phyloP scores from a whole-genome alignment of 2,329 filamentous ascomycete species.

The Exophiala viscosa region DNA sequence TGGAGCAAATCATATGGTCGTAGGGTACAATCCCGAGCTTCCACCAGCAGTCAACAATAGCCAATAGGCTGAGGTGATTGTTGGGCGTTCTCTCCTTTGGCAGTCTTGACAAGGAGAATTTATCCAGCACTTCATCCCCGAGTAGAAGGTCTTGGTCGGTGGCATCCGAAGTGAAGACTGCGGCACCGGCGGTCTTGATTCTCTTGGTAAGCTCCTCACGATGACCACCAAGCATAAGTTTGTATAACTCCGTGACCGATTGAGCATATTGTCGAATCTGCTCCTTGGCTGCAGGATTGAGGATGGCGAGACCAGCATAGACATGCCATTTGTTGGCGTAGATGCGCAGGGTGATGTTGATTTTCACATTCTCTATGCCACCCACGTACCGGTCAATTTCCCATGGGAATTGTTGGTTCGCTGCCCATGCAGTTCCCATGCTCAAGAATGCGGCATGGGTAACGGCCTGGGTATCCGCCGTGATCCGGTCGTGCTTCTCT shows the following conservation, averaged over 20 bases:
- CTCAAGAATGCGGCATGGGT: conserved; percentile 95
- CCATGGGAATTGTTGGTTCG: conserved; percentile 94
- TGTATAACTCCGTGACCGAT: conserved; percentile 90
- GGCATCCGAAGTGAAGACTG: conserved; percentile 57
- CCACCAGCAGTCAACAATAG: conserved; percentile 98
- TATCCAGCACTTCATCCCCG: conserved; percentile 76
- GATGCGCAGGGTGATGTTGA: conserved; percentile 95
- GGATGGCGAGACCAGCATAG: conserved; percentile 92
- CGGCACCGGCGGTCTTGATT: conserved; percentile 74
- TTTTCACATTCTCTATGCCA: conserved; percentile 98
- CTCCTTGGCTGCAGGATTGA: conserved; percentile 86
- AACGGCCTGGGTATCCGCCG: conserved; percentile 95
- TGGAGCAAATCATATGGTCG: conserved; percentile 99
- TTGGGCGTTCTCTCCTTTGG: conserved; percentile 71
- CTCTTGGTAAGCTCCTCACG: conserved; percentile 67
- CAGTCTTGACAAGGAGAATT: conserved; percentile 74
- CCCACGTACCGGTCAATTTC: conserved; percentile 92
- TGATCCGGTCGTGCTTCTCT: conserved; percentile 89
- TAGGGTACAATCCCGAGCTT: conserved; percentile 90
- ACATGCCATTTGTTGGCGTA: conserved; percentile 99
- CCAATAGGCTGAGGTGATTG: conserved; percentile 87
- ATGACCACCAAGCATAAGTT: conserved; percentile 89
- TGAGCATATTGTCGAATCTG: conserved; percentile 94
- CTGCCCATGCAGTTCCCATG: conserved; percentile 98
- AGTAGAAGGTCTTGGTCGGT: conserved; percentile 65